phyloP scores from a whole-genome alignment of 208 protist genomes.

The Wallacemonas sp. region DNA sequence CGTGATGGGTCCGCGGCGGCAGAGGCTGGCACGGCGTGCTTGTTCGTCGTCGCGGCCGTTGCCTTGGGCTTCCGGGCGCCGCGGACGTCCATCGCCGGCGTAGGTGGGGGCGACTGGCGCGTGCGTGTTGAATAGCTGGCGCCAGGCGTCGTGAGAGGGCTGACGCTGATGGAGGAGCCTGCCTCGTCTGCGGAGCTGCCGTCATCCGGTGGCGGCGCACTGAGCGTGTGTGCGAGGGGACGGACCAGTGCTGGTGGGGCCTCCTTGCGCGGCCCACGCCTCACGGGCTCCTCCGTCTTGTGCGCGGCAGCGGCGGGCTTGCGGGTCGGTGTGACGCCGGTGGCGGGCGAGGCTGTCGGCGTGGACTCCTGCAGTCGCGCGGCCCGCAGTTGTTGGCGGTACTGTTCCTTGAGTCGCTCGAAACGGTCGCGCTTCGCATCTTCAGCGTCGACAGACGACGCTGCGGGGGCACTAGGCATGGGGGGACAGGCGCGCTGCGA shows the following conservation, averaged over 20 bases:
- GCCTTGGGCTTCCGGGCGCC: neutral
- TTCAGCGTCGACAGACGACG: neutral
- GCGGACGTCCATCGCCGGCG: neutral
- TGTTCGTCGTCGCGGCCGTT: neutral
- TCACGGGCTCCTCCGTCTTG: too few relatives aligned
- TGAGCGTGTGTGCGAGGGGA: too few relatives aligned
- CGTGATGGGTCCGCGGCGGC: too few relatives aligned
- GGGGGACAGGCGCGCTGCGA: too few relatives aligned
- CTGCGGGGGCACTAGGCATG: neutral
- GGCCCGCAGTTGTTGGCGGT: neutral
- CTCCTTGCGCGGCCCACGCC: too few relatives aligned
- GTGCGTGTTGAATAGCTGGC: neutral
- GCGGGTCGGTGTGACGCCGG: too few relatives aligned
- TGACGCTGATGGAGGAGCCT: slow-evolving; percentile 16
- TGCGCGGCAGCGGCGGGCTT: too few relatives aligned
- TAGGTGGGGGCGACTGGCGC: neutral
- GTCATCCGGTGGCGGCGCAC: too few relatives aligned
- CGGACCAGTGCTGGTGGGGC: too few relatives aligned
- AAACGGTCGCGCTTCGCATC: slow-evolving; percentile 4
- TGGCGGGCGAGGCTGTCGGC: slow-evolving; percentile 24
- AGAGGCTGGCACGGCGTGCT: too few relatives aligned
- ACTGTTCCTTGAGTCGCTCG: slow-evolving; percentile 9
- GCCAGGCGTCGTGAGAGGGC: slow-evolving; percentile 23
- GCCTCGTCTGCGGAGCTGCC: slow-evolving; percentile 10
- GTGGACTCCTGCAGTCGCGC: slow-evolving; percentile 8